phyloP scores from a whole-genome alignment of 441 rosid species.

The Geranium incanum region DNA sequence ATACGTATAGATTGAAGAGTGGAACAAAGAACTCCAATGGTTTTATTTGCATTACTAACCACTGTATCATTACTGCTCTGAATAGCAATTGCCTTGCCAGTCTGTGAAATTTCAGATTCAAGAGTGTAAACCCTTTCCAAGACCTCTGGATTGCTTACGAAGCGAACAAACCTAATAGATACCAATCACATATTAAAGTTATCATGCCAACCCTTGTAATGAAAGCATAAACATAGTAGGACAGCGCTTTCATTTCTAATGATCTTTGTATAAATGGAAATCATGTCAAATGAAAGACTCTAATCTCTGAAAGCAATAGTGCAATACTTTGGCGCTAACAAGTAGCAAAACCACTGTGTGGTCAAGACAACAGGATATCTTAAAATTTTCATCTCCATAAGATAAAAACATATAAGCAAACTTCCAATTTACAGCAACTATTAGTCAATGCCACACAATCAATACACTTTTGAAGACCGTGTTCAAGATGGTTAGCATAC shows the following conservation, averaged over 20 bases:
- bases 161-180: constrained; percentile 82
- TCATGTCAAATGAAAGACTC: not conserved
- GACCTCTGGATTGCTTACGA: constrained; percentile 90
- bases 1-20: not conserved
- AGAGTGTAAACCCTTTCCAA: constrained; percentile 69
- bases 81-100: constrained; percentile 74
- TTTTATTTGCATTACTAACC: constrained; percentile 44
- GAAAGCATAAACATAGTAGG: not conserved
- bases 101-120: constrained; percentile 92
- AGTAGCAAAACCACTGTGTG: not conserved
- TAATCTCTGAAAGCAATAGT: not conserved
- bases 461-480: not conserved
- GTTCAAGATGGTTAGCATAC: not conserved
- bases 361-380: not conserved
- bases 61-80: constrained; percentile 62
- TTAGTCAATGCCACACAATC: not conserved
- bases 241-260: no score
- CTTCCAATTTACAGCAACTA: not conserved
- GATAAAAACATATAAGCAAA: not conserved
- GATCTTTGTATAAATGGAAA: not conserved
- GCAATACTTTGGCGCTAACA: not conserved
- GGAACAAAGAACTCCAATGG: constrained; percentile 14
- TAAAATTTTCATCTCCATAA: not conserved
- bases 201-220: constrained; percentile 6
- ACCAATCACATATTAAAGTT: constrained; percentile 15